phyloP scores from a whole-genome alignment of 139 green algal species.

The Chlorella vulgaris region DNA sequence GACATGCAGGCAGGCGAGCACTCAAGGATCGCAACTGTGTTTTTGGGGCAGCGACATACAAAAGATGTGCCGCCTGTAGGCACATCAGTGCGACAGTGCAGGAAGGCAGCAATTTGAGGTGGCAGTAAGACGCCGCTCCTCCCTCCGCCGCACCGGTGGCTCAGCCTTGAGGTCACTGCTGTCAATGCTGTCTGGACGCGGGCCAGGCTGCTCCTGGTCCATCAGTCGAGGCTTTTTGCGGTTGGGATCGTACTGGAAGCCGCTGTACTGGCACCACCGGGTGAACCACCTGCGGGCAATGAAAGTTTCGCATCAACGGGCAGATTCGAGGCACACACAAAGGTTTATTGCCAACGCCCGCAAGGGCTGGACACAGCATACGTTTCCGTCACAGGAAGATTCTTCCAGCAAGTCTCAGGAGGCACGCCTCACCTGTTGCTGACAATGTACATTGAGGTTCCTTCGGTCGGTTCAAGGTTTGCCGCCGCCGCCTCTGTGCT shows the following conservation, averaged over 20 bases:
- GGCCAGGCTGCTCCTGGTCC: neutral
- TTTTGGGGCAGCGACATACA: no score
- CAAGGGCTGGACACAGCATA: neutral
- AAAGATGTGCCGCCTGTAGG: no score
- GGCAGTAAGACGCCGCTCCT: neutral
- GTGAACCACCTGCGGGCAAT: slow-evolving; percentile 37
- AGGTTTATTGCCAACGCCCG: neutral
- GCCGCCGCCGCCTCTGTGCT: neutral
- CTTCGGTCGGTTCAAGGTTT: neutral
- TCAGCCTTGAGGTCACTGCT: slow-evolving; percentile 45
- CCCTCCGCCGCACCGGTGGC: neutral
- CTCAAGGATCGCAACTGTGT: no score
- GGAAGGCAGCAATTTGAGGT: neutral
- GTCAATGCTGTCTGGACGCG: slow-evolving; percentile 46
- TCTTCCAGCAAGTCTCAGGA: no score
- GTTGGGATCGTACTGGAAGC: slow-evolving; percentile 15
- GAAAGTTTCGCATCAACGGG: neutral
- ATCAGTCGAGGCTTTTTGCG: neutral
- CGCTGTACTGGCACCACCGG: slow-evolving; percentile 41
- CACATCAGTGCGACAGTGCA: no score
- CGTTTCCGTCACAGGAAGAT: no score
- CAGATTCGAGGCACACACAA: neutral
- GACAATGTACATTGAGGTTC: slow-evolving; percentile 27
- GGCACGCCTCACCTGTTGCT: slow-evolving; percentile 30
- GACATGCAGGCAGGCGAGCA: neutral